Percentiles rank a stretch among this genome's conserved stretches.
These are phyloP conservation scores for Pilobolus umbonatus DNA, from an alignment of 192 early-diverging fungal genomes.

Conservation along the genomic window DNA sequence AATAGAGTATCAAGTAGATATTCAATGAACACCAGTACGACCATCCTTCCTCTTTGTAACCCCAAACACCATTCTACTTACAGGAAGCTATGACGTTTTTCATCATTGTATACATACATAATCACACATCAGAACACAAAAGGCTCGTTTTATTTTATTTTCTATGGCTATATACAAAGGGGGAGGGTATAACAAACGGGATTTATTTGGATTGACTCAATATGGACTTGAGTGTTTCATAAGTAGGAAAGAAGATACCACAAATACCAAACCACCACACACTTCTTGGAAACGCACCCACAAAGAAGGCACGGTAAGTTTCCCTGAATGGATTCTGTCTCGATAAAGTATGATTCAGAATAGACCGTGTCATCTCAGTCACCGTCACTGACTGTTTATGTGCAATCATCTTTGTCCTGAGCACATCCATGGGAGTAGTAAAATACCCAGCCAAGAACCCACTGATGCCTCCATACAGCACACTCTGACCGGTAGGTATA, in stretches of 20 bases:
- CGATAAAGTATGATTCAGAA: too few species aligned
- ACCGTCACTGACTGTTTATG: slow-evolving; percentile 30
- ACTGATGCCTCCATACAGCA: slow-evolving; percentile 67
- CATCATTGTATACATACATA: too few species aligned
- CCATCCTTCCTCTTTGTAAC: too few species aligned
- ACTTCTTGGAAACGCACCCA: slow-evolving; percentile 54
- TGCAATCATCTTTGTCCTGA: slow-evolving; percentile 67
- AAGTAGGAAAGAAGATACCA: slow-evolving; percentile 72
- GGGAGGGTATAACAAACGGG: too few species aligned
- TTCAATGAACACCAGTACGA: too few species aligned
- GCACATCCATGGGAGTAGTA: slow-evolving; percentile 73
- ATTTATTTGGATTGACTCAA: slow-evolving; percentile 12
- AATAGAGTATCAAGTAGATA: too few species aligned
- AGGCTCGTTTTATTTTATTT: too few species aligned
- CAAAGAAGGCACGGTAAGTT: slow-evolving; percentile 55
- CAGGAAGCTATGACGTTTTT: too few species aligned
- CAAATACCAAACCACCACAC: slow-evolving; percentile 79
- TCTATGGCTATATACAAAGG: too few species aligned
- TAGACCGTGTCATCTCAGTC: slow-evolving; percentile 21
- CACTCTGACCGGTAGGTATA: slow-evolving; percentile 61
- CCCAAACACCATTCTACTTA: too few species aligned
- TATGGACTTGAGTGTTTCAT: slow-evolving; percentile 53
- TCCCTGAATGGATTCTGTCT: too few species aligned
- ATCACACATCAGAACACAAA: too few species aligned
- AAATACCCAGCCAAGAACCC: slow-evolving; percentile 70